Conservation (phyloP, 352 stramenopile species). For the Phytopythium montanum region DNA sequence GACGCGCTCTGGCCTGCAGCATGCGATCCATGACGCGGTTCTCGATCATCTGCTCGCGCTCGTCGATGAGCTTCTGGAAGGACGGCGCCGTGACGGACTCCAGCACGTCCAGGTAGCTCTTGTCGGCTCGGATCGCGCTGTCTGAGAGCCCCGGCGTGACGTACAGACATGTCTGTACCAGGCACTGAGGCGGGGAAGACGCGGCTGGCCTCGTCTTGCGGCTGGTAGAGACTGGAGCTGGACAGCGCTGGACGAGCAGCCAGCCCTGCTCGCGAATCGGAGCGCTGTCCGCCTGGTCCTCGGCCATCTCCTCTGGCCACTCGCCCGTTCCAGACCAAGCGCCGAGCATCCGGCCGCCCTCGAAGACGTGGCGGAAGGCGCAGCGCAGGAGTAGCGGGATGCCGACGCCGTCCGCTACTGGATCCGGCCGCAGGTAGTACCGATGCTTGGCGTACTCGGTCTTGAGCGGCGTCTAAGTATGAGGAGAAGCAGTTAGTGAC, state of each 20-base stretch:
- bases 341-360: slow-evolving; percentile 22
- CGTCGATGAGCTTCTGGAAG: slow-evolving; percentile 34
- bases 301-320: slow-evolving; percentile 24
- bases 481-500: no score
- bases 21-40: slow-evolving; percentile 35
- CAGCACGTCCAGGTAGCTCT: slow-evolving; percentile 30
- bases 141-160: slow-evolving; percentile 32
- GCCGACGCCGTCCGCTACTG: background rate
- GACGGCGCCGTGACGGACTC: slow-evolving; percentile 25
- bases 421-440: slow-evolving; percentile 22
- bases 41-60: slow-evolving; percentile 33
- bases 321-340: slow-evolving; percentile 31
- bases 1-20: slow-evolving; percentile 2
- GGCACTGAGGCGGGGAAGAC: slow-evolving; percentile 10
- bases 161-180: slow-evolving; percentile 23
- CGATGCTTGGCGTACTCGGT: slow-evolving; percentile 23
- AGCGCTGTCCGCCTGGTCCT: slow-evolving; percentile 17
- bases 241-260: slow-evolving; percentile 17
- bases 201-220: background rate
- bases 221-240: background rate
- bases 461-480: background rate
- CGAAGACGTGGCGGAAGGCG: slow-evolving; percentile 19
- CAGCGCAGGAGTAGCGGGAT: slow-evolving; percentile 26
- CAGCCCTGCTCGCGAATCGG: slow-evolving; percentile 35
- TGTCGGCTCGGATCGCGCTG: slow-evolving; percentile 19